phyloP scores from a whole-genome alignment of 306 rosid genomes.

The Cicer cuneatum region DNA sequence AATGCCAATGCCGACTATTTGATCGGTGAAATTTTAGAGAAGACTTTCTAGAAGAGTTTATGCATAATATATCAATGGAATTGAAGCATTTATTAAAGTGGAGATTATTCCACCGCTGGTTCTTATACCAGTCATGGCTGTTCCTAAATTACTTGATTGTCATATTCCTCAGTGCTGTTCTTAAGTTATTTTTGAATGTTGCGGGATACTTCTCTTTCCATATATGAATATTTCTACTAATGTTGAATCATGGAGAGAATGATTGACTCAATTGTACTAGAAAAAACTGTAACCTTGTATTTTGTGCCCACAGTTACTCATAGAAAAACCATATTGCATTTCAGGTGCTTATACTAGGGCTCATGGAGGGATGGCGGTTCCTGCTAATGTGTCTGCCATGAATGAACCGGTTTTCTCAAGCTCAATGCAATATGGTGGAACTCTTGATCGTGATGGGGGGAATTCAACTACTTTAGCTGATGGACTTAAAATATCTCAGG shows the following conservation, averaged over 20 bases:
- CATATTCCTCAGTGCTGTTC: conserved; percentile 20
- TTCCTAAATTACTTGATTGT: conserved; percentile 21
- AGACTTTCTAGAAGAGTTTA: conserved; percentile 15
- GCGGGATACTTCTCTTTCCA: conserved; percentile 8
- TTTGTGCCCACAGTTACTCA: conserved; percentile 34
- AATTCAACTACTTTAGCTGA: conserved; percentile 57
- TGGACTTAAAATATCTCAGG: conserved; percentile 71
- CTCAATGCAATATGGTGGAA: conserved; percentile 61
- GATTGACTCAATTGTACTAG: conserved; percentile 21
- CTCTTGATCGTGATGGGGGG: conserved; percentile 74
- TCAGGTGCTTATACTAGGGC: conserved; percentile 71
- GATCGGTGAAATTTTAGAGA: conserved; percentile 19
- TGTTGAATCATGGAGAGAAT: background rate
- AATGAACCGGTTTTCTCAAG: conserved; percentile 61
- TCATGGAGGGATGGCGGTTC: conserved; percentile 65
- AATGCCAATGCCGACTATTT: conserved; percentile 11
- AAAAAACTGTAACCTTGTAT: conserved; percentile 25
- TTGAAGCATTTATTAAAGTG: conserved; percentile 17
- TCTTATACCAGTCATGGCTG: conserved; percentile 28
- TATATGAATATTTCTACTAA: conserved; percentile 6
- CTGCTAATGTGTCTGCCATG: conserved; percentile 59
- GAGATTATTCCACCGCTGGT: conserved; percentile 15
- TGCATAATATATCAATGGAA: conserved; percentile 19
- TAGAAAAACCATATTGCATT: conserved; percentile 29
- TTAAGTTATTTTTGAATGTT: conserved; percentile 27